Evolutionary conservation across 78 protist genomes (phyloP), one percentile per base, ranked within the genome.

Genomic region (Dictyostelium purpureum): DNA sequence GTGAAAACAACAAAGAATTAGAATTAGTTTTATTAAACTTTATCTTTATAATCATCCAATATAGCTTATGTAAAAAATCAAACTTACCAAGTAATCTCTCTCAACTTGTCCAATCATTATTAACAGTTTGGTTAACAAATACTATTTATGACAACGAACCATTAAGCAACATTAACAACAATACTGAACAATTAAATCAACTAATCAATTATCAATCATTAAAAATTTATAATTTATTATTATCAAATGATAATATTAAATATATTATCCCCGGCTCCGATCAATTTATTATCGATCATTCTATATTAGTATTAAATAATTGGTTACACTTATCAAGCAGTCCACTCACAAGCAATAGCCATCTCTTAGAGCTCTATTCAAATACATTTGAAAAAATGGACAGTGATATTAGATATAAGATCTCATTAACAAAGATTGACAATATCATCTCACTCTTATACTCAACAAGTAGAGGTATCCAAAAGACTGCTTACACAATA

Each of bases 31-130:
- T 56, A 11, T 71, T 76, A 4, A 59, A 67, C 24, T 56, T 56
- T 35, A 42, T 83, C 19, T 18, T 83, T 14, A 42, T 52, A 12
- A n/a, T 71, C 5, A 2, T 40, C 6, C 89, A 81, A 49, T 57
- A 57, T 35, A 21, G 21, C 26, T n/a, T n/a, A n/a, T n/a, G n/a
- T n/a, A n/a, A n/a, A n/a, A n/a, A n/a, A n/a, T 57, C 66, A 6
- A 57, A 57, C 26, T 28, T 83, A 14, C 71, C 90, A n/a, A 51
- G 51, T 45, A 83, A 83, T 40, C 90, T 70, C 69, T 83, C 90
- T 54, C 67, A 54, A 33, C 47, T 83, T 10, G 59, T 83, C 71
- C 79, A 83, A 47, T 57, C 80, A 19, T 28, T 67, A 2, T 52
- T 83, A 24, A 16, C 35, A 26, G 35, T 54, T 38, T 83, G 79